phyloP scores from a whole-genome alignment of 768 basidiomycete species.

The Tulasnella sp. region DNA sequence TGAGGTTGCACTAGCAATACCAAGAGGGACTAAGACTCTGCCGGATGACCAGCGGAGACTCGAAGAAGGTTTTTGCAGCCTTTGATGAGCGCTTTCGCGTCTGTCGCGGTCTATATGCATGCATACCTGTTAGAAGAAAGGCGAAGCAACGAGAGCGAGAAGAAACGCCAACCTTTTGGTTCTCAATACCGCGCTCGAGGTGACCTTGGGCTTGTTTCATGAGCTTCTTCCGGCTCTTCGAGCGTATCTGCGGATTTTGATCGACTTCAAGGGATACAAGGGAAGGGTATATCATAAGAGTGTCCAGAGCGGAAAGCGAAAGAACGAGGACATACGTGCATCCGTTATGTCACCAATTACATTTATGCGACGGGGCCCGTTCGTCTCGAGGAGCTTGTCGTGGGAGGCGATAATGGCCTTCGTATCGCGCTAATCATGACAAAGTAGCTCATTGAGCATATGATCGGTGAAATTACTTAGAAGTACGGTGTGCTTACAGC shows the following conservation, averaged over 20 bases:
- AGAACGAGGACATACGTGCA: not conserved
- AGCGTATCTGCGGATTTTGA: not conserved
- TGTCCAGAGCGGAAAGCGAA: not conserved
- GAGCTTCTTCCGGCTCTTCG: not conserved
- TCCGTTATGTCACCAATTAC: not conserved
- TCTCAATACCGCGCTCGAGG: not conserved
- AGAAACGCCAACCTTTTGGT: not conserved
- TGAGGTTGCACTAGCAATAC: not conserved
- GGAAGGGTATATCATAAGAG: not conserved
- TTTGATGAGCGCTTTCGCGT: conserved; percentile 6
- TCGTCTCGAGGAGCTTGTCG: not conserved
- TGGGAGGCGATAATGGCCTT: not conserved
- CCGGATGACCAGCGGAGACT: not conserved
- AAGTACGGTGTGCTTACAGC: not conserved
- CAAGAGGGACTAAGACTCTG: not conserved
- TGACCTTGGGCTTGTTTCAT: conserved; percentile 1
- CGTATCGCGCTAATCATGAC: not conserved
- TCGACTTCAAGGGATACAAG: not conserved
- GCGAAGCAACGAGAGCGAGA: not conserved
- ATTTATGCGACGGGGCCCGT: not conserved
- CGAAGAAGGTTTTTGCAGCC: conserved; percentile 2
- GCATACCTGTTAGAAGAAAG: not conserved
- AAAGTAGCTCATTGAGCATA: not conserved
- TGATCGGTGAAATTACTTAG: not conserved
- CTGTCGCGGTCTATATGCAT: not conserved